phyloP scores from a whole-genome alignment of 176 grass and related monocot species.

The Tillandsia fasciculata region DNA sequence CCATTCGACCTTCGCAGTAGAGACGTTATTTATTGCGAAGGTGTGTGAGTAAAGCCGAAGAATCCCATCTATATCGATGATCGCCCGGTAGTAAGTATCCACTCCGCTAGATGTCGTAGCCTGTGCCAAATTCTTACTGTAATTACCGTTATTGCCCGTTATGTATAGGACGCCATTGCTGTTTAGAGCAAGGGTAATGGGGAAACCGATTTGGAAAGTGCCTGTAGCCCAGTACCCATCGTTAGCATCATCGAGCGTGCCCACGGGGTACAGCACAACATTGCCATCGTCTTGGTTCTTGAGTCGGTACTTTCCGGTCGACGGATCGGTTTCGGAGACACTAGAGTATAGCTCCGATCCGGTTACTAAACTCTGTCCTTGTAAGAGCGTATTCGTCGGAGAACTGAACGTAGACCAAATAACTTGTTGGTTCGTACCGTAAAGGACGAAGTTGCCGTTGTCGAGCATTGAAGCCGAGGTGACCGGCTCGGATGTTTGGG shows the following conservation, averaged over 20 bases:
- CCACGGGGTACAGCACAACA: constrained; percentile 27
- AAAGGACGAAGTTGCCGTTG: constrained; percentile 28
- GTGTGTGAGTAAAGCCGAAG: too few species aligned
- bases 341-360: constrained; percentile 22
- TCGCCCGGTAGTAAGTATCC: too few species aligned
- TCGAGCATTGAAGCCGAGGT: constrained; percentile 25
- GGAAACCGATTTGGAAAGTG: constrained; percentile 5
- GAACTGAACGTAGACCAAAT: constrained; percentile 34
- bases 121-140: background rate
- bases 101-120: background rate
- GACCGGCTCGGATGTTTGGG: constrained; percentile 2
- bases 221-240: constrained; percentile 18
- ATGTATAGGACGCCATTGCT: background rate
- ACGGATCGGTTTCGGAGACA: constrained; percentile 16
- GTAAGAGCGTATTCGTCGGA: constrained; percentile 30
- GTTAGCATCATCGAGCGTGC: constrained; percentile 10
- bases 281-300: constrained; percentile 27
- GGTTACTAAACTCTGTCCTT: constrained; percentile 26
- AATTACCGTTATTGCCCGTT: background rate
- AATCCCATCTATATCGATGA: too few species aligned
- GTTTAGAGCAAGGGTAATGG: background rate
- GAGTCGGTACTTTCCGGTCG: constrained; percentile 29
- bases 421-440: background rate
- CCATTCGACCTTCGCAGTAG: background rate
- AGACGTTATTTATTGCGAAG: too few species aligned